A percentile compares a stretch with the other conserved stretches of the same genome.
Evolutionary conservation across 441 rosid genomes (phyloP).

Genomic region (Rhodomyrtus psidioides): DNA sequence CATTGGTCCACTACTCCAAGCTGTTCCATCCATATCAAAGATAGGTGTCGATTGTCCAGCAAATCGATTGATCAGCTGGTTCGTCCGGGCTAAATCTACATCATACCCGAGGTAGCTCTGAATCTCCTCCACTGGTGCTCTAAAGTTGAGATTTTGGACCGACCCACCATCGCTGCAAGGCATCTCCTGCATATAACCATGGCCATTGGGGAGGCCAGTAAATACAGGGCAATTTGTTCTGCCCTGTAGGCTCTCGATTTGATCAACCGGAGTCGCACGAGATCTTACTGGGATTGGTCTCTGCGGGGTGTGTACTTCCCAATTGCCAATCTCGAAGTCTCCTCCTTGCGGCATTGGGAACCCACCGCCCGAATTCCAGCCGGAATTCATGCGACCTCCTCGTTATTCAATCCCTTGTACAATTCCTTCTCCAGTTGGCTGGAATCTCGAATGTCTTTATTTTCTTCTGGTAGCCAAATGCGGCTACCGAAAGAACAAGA

Average conservation of each 20-base stretch:
- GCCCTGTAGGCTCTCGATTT: conserved; percentile 15
- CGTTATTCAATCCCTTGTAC: background rate
- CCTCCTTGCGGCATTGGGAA: conserved; percentile 11
- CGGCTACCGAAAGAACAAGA: background rate
- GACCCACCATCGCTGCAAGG: conserved; percentile 11
- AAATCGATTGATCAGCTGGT: conserved; percentile 20
- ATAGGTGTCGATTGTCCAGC: conserved; percentile 24
- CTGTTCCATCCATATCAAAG: conserved; percentile 8
- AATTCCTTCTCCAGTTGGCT: background rate
- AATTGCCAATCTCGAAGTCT: conserved; percentile 21
- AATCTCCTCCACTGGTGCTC: conserved; percentile 13
- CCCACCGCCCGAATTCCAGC: conserved; percentile 28
- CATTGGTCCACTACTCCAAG: conserved; percentile 13
- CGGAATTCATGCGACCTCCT: conserved; percentile 23
- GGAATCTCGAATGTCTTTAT: background rate
- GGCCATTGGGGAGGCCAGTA: conserved; percentile 21
- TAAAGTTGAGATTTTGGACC: conserved; percentile 14
- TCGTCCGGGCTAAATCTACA: conserved; percentile 11
- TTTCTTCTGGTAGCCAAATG: background rate
- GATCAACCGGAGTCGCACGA: conserved; percentile 7
- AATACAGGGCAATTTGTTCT: conserved; percentile 25
- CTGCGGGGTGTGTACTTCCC: conserved; percentile 46
- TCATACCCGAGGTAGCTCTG: conserved; percentile 9
- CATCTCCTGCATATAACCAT: conserved; percentile 25
- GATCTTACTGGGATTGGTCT: conserved; percentile 34